Evolutionary conservation across 2,329 filamentous ascomycete genomes (phyloP), one percentile per base, ranked within the genome.

Genomic region (Pyricularia pennisetigena): DNA sequence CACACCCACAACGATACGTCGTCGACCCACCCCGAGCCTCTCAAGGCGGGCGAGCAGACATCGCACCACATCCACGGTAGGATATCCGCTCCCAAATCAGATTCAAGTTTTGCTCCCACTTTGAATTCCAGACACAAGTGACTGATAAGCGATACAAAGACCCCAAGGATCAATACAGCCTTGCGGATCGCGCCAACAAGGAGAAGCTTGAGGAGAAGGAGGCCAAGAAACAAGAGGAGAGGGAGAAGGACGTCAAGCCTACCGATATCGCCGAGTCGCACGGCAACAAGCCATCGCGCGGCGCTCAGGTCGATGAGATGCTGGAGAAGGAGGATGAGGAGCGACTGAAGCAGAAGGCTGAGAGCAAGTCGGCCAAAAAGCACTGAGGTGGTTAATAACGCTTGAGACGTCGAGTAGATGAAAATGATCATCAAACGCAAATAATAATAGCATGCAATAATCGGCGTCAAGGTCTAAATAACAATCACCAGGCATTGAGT

Each of bases 241-340:
- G 10, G 24, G 35, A 30, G 12, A n/a, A 20, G 14, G 20, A 67
- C 24, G n/a, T 32, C 41, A 16, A 6, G 65, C 65, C 65, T 5
- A 23, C 6, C 20, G 23, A 54, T 23, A 62, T 85, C 86, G 90
- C 90, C 68, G 85, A 79, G 72, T 75, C 82, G 71, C 90, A 93
- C 75, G 90, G 90, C 70, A 93, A 93, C 75, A 83, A 92, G 79
- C 90, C 90, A 1, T 90, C 87, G 24, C 86, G 82, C 74, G 90
- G 90, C 23, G 90, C 90, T 28, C 85, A 90, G 82, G 83, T 92
- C 69, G 90, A 93, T 76, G 85, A 90, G 69, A 76, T 90, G 78
- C 72, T 93, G 64, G 81, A 85, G 74, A 85, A 86, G 4, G 90
- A 93, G 73, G 90, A 93, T 69, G 85, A 90, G 74, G 86, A 83